phyloP scores from a whole-genome alignment of 768 basidiomycete species.

The Exsudoporus frostii region DNA sequence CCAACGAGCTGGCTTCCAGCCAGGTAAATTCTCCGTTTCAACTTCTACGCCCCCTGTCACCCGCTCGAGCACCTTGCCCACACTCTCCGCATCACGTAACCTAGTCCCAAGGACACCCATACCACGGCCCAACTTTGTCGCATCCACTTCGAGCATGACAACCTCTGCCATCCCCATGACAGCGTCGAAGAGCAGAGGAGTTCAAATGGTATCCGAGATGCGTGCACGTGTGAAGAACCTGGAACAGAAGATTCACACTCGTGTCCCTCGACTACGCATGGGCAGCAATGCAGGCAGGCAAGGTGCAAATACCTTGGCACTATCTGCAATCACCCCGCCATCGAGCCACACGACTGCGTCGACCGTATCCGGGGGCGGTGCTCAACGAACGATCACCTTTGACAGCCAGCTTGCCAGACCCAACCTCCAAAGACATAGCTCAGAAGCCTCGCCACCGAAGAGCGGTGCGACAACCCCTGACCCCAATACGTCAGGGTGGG shows the following conservation, averaged over 20 bases:
- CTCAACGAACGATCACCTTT: slow-evolving; percentile 17
- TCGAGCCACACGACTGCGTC: slow-evolving; percentile 39
- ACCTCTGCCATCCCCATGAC: slow-evolving; percentile 36
- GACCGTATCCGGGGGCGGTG: slow-evolving; percentile 17
- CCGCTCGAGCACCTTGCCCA: slow-evolving; percentile 58
- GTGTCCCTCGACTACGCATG: slow-evolving; percentile 81
- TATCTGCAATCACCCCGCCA: slow-evolving; percentile 33
- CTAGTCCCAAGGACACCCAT: slow-evolving; percentile 43
- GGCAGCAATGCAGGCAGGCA: slow-evolving; percentile 64
- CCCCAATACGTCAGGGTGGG: slow-evolving; percentile 77
- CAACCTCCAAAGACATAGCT: slow-evolving; percentile 40
- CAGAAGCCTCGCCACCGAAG: slow-evolving; percentile 43
- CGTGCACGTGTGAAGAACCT: slow-evolving; percentile 77
- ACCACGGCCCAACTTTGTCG: slow-evolving; percentile 36
- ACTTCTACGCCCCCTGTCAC: slow-evolving; percentile 48
- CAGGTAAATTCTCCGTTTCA: slow-evolving; percentile 38
- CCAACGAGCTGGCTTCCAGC: slow-evolving; percentile 49
- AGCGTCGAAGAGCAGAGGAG: slow-evolving; percentile 71
- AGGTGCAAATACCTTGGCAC: slow-evolving; percentile 37
- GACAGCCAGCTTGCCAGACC: slow-evolving; percentile 23
- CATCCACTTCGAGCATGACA: slow-evolving; percentile 38
- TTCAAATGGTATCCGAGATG: slow-evolving; percentile 93
- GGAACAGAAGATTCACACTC: slow-evolving; percentile 85
- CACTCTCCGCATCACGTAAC: slow-evolving; percentile 46
- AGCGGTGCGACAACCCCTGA: slow-evolving; percentile 38